Conservation (phyloP, 495 filamentous ascomycete species). For the Hypoxylon fragiforme region DNA sequence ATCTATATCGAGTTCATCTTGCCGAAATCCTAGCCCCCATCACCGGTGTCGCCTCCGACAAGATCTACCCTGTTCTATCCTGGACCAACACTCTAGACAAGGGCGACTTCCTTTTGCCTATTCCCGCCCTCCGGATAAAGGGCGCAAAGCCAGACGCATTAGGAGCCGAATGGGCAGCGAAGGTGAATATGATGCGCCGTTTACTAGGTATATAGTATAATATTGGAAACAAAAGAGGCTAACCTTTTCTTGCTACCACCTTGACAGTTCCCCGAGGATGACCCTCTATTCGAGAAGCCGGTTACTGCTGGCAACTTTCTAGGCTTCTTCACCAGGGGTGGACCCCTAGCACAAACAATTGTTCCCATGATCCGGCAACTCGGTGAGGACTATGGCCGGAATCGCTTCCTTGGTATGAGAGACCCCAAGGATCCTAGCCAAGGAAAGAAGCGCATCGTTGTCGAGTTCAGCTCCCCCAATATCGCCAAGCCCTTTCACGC, state of each 20-base stretch:
- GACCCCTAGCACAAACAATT: slow-evolving; percentile 61
- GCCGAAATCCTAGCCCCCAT: slow-evolving; percentile 71
- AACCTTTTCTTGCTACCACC: background rate
- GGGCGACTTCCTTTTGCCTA: slow-evolving; percentile 82
- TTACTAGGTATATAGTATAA: too few relatives aligned
- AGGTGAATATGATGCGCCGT: too few relatives aligned
- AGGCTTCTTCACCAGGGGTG: slow-evolving; percentile 77
- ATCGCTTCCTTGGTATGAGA: slow-evolving; percentile 65
- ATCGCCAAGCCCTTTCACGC: slow-evolving; percentile 72
- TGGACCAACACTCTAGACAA: slow-evolving; percentile 88
- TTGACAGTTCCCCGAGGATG: slow-evolving; percentile 70
- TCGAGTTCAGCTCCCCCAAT: slow-evolving; percentile 49
- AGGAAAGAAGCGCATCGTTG: slow-evolving; percentile 66
- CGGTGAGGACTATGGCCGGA: slow-evolving; percentile 66
- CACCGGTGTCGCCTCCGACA: slow-evolving; percentile 69
- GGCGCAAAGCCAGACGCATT: slow-evolving; percentile 77
- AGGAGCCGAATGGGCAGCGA: slow-evolving; percentile 68
- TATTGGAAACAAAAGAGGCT: slow-evolving; percentile 3
- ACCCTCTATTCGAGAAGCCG: slow-evolving; percentile 71
- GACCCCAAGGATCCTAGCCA: slow-evolving; percentile 70
- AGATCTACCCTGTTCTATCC: slow-evolving; percentile 76
- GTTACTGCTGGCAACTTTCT: slow-evolving; percentile 66
- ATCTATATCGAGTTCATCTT: slow-evolving; percentile 86
- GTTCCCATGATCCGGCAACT: slow-evolving; percentile 64
- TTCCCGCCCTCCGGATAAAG: slow-evolving; percentile 79